Percentiles rank a stretch among this genome's conserved stretches.
Evolutionary conservation across 345 rosid genomes (phyloP).

Genomic region (Moricandia arvensis): DNA sequence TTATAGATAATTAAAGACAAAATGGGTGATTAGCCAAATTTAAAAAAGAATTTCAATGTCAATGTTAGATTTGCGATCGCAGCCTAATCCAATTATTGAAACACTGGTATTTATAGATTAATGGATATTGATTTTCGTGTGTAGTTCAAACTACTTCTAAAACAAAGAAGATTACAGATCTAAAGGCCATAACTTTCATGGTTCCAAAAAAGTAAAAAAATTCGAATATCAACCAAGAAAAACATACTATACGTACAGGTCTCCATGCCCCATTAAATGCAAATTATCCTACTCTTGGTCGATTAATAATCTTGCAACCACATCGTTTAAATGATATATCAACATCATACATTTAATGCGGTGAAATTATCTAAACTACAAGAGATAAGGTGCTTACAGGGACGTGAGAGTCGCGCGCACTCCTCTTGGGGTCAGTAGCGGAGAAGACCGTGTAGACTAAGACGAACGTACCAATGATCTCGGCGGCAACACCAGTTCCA

Average conservation of each 20-base stretch:
- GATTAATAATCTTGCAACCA: background rate
- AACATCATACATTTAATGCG: background rate
- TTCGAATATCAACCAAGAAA: background rate
- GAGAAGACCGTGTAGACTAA: conserved; percentile 40
- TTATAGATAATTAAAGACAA: too few relatives aligned
- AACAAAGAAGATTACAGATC: too few relatives aligned
- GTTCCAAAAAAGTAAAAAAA: background rate
- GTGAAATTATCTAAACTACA: background rate
- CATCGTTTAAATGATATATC: background rate
- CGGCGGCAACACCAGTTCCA: conserved; percentile 68
- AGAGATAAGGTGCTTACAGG: conserved; percentile 25
- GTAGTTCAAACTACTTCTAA: background rate
- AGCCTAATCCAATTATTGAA: too few relatives aligned
- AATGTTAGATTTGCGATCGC: too few relatives aligned
- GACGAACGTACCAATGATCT: conserved; percentile 73
- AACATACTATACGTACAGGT: background rate
- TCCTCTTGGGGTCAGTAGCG: conserved; percentile 44
- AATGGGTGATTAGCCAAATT: too few relatives aligned
- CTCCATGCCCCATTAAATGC: background rate
- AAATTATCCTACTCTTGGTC: background rate
- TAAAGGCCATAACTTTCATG: background rate
- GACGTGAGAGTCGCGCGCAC: conserved; percentile 44
- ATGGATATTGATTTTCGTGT: background rate
- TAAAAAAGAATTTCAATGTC: too few relatives aligned
- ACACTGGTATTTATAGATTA: too few relatives aligned